These are phyloP conservation scores for Stromatinia cepivora DNA, from an alignment of 2,329 filamentous ascomycete species.

Conservation along the genomic window DNA sequence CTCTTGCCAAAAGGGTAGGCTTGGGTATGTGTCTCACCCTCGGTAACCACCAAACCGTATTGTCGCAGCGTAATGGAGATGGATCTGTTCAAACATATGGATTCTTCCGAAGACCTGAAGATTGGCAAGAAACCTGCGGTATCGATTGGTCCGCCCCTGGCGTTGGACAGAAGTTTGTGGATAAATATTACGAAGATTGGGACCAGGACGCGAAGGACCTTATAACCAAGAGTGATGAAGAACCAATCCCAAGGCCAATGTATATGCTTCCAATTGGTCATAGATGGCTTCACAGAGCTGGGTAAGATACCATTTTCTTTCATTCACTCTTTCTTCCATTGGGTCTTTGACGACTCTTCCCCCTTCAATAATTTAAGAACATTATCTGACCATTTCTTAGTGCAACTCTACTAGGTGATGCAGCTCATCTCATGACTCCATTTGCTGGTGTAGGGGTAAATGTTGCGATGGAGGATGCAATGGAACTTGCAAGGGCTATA, in stretches of 20 bases:
- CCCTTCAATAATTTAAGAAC: neutral
- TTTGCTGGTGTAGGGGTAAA: constrained; percentile 50
- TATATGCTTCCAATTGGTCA: constrained; percentile 26
- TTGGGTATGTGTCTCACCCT: constrained; percentile 17
- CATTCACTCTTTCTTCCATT: constrained; percentile 13
- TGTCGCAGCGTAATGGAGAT: constrained; percentile 16
- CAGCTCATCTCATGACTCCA: constrained; percentile 49
- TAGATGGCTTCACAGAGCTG: constrained; percentile 26
- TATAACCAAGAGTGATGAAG: constrained; percentile 24
- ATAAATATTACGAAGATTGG: constrained; percentile 17
- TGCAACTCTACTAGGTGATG: constrained; percentile 51
- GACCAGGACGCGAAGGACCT: constrained; percentile 15
- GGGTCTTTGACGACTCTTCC: constrained; percentile 3
- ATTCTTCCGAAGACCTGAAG: constrained; percentile 13
- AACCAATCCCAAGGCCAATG: constrained; percentile 25
- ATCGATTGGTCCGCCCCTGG: constrained; percentile 11
- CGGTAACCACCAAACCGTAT: constrained; percentile 14
- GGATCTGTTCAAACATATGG: constrained; percentile 21
- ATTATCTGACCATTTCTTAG: constrained; percentile 43
- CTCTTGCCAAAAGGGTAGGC: constrained; percentile 21
- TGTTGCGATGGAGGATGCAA: constrained; percentile 47
- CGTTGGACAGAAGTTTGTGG: constrained; percentile 16
- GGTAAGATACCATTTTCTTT: constrained; percentile 22
- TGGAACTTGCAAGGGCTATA: constrained; percentile 42
- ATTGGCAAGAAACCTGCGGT: constrained; percentile 17